These are phyloP conservation scores for Podaxis sp. DNA, from an alignment of 768 basidiomycete species.

Conservation along the genomic window DNA sequence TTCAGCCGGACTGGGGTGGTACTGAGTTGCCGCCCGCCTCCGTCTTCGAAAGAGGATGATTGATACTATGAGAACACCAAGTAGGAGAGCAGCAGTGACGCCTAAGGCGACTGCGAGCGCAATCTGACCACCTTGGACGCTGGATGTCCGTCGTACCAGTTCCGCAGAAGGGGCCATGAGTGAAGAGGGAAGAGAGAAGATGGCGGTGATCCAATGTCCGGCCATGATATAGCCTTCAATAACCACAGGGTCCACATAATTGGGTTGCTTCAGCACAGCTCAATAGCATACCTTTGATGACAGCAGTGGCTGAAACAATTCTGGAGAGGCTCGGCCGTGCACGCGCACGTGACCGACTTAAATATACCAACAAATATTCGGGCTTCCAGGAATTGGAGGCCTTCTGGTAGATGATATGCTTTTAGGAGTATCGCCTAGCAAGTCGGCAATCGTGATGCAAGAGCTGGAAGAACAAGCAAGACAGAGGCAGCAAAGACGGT, in stretches of 20 bases:
- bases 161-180: not conserved
- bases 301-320: conserved; percentile 5
- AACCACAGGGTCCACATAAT: not conserved
- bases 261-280: conserved; percentile 4
- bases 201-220: not conserved
- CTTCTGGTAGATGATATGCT: too few species aligned
- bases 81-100: not conserved
- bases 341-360: not conserved
- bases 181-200: not conserved
- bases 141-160: not conserved
- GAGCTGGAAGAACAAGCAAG: not conserved
- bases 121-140: not conserved
- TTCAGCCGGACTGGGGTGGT: not conserved
- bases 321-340: not conserved
- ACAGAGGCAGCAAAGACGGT: not conserved
- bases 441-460: not conserved
- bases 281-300: not conserved
- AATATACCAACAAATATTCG: not conserved
- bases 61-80: not conserved
- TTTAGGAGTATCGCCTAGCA: too few species aligned
- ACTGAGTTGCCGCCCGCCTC: not conserved
- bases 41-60: not conserved
- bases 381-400: not conserved
- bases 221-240: not conserved
- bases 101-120: not conserved